phyloP scores from a whole-genome alignment of 1,284 basidiomycete genomes.

The Exobasidium rhododendri region DNA sequence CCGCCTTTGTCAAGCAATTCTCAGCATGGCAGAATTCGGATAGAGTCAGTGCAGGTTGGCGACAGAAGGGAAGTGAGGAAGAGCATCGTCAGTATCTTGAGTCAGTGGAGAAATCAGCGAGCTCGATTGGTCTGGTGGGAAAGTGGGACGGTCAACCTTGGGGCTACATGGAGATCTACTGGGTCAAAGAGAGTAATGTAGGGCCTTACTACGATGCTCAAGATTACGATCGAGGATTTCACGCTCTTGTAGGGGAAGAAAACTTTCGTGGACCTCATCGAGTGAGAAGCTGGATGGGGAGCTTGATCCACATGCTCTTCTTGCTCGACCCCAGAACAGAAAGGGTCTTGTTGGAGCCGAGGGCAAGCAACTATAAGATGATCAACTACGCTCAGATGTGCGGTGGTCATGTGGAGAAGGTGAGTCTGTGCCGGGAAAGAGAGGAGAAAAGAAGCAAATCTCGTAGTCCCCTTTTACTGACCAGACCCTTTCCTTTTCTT shows the following conservation, averaged over 20 bases:
- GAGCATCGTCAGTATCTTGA: conserved; percentile 37
- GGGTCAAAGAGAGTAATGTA: conserved; percentile 33
- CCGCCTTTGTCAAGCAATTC: conserved; percentile 36
- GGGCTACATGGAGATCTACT: conserved; percentile 52
- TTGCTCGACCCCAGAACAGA: conserved; percentile 39
- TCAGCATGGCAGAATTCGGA: conserved; percentile 46
- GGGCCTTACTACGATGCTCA: conserved; percentile 30
- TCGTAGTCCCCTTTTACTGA: background rate
- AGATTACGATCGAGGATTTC: conserved; percentile 45
- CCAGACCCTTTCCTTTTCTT: background rate
- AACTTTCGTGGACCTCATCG: conserved; percentile 44
- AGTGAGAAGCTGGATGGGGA: conserved; percentile 51
- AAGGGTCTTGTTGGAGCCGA: conserved; percentile 42
- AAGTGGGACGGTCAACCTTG: conserved; percentile 50
- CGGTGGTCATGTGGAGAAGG: conserved; percentile 50
- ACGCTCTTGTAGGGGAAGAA: conserved; percentile 49
- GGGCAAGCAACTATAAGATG: conserved; percentile 48
- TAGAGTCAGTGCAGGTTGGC: conserved; percentile 47
- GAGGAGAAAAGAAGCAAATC: background rate
- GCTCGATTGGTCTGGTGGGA: conserved; percentile 39
- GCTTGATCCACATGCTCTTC: conserved; percentile 47
- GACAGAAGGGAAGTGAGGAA: conserved; percentile 35
- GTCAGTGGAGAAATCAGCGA: conserved; percentile 23
- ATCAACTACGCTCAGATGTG: conserved; percentile 47
- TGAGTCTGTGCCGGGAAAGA: conserved; percentile 13